Percentiles rank a stretch among this genome's conserved stretches.
These are phyloP conservation scores for Coemansia sp. DNA, from an alignment of 192 early-diverging fungal genomes.

Conservation along the genomic window DNA sequence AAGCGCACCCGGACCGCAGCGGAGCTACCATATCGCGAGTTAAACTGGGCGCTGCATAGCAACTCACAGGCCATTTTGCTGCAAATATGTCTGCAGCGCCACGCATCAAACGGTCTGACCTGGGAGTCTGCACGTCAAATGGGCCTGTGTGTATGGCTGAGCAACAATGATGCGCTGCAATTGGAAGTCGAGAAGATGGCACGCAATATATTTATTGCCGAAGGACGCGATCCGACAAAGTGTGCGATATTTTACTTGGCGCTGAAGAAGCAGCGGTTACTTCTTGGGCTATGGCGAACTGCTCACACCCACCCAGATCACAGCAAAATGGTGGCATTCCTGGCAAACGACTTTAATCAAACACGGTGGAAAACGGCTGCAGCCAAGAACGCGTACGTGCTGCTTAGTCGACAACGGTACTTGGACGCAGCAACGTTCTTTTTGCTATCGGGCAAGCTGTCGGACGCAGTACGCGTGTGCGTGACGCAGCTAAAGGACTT, in stretches of 20 bases:
- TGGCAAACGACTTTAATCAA: conserved; percentile 89
- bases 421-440: conserved; percentile 96
- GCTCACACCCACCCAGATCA: conserved; percentile 83
- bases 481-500: conserved; percentile 87
- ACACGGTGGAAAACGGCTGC: conserved; percentile 91
- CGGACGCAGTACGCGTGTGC: conserved; percentile 91
- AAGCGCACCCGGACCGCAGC: conserved; percentile 46
- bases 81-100: conserved; percentile 32
- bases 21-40: conserved; percentile 65
- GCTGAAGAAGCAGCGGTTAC: conserved; percentile 83
- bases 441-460: conserved; percentile 80
- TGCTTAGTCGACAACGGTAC: conserved; percentile 92
- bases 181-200: conserved; percentile 84
- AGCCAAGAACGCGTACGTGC: conserved; percentile 97
- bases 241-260: conserved; percentile 90
- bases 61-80: conserved; percentile 73
- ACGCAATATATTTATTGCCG: conserved; percentile 75
- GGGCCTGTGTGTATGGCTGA: conserved; percentile 86
- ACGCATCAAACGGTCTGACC: conserved; percentile 61
- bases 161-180: conserved; percentile 66
- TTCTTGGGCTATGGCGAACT: conserved; percentile 88
- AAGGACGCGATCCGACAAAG: conserved; percentile 81
- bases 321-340: conserved; percentile 83
- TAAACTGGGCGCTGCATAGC: conserved; percentile 83
- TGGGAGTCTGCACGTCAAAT: conserved; percentile 82